Base-by-base conservation (phyloP, 805 yeast species). In the Ogataea saltuana region DNA sequence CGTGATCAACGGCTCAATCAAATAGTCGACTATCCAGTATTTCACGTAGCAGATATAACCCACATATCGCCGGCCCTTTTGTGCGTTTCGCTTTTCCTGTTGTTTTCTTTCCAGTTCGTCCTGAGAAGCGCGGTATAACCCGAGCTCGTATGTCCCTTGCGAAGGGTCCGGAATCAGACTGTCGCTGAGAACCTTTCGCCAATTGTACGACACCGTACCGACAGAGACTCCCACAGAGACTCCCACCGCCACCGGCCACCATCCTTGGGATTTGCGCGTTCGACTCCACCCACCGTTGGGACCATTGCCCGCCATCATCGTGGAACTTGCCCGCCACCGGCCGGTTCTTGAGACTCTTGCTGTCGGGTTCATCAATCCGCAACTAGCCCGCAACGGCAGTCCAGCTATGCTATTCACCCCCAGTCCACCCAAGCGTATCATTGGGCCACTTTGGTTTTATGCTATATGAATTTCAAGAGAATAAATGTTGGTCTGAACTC, bases 1-100 rank as follows among this genome's bases (percentile, higher is more conserved):
- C 0, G 95, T 88, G 2, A 78, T 68, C 1, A 83, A 19, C 0
- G 97, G 96, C 48, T 87, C 93, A 38, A 78, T 58, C 0, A 86
- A 15, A 54, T 76, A 76, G 55, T 84, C 89, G 1, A 65, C 59
- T 1, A 79, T 17, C 7, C 64, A 55, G 50, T 70, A 83, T 46
- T 68, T 63, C 7, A 77, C n/a, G 19, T 59, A 57, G 51, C 62
- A 75, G 8, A 72, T 34, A 37, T 65, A 48, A 11, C 78, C 59
- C 4, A 50, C 9, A 31, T 41, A 49, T 33, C 44, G 51, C 11
- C 52, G 35, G 3, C 45, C 33, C 41, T 43, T 46, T 43, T 51
- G 55, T 10, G 55, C 32, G 1, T 60, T 43, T 42, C 85, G 58
- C 27, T 68, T 64, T 1, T 55, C 49, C 0, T 54, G 44, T 19